phyloP scores from a whole-genome alignment of 2,329 filamentous ascomycete genomes.

The Arthroderma sp. region DNA sequence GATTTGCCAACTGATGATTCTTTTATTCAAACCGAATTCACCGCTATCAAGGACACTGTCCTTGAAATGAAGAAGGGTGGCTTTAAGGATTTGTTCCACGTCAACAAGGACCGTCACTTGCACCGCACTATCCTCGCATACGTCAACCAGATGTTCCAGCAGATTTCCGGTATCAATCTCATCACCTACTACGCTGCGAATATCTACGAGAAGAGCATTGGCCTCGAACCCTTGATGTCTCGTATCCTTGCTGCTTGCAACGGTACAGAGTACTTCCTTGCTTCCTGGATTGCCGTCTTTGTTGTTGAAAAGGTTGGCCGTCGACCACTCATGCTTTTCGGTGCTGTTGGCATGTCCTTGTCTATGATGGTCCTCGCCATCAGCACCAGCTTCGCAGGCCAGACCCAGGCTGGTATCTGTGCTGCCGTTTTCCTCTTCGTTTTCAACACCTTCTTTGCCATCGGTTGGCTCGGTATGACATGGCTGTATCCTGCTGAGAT shows the following conservation, averaged over 20 bases:
- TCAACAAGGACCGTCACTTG: slow-evolving; percentile 43
- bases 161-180: slow-evolving; percentile 34
- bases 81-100: slow-evolving; percentile 47
- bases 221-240: slow-evolving; percentile 27
- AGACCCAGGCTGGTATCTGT: slow-evolving; percentile 27
- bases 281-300: slow-evolving; percentile 38
- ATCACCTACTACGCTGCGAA: slow-evolving; percentile 34
- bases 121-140: slow-evolving; percentile 44
- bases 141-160: slow-evolving; percentile 44
- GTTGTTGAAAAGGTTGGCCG: slow-evolving; percentile 40
- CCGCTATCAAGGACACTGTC: slow-evolving; percentile 41
- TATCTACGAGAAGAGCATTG: slow-evolving; percentile 31
- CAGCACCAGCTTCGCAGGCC: slow-evolving; percentile 24
- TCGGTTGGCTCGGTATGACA: slow-evolving; percentile 48
- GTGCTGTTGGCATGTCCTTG: slow-evolving; percentile 48
- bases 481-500: slow-evolving; percentile 52
- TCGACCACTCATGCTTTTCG: slow-evolving; percentile 58
- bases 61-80: slow-evolving; percentile 38
- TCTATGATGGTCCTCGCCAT: slow-evolving; percentile 50
- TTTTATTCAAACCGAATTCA: slow-evolving; percentile 35
- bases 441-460: slow-evolving; percentile 49
- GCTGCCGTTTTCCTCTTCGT: slow-evolving; percentile 46
- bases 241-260: slow-evolving; percentile 41
- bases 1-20: slow-evolving; percentile 35
- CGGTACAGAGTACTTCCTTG: slow-evolving; percentile 42